These are phyloP conservation scores for Sordaria brevicollis DNA, from an alignment of 495 filamentous ascomycete genomes.

Conservation along the genomic window DNA sequence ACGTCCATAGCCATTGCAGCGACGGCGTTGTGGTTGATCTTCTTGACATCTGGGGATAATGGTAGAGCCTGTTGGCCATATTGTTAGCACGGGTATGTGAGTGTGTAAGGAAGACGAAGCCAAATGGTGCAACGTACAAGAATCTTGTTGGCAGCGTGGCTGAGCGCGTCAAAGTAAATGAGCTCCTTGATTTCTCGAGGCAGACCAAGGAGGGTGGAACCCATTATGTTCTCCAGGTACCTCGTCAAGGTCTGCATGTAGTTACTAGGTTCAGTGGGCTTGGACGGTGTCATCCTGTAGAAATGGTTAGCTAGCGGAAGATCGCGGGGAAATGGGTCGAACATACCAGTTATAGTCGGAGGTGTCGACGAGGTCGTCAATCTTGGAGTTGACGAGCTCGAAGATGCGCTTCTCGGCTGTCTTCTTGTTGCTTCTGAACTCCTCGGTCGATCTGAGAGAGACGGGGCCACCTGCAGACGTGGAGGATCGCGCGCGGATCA, in stretches of 20 bases:
- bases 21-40: conserved; percentile 81
- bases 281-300: conserved; percentile 49
- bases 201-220: conserved; percentile 78
- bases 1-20: conserved; percentile 73
- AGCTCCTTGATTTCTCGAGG: conserved; percentile 93
- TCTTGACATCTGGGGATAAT: conserved; percentile 64
- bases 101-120: neutral
- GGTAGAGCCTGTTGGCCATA: conserved; percentile 52
- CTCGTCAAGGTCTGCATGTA: conserved; percentile 91
- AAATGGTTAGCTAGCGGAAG: neutral
- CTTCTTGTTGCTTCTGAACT: conserved; percentile 85
- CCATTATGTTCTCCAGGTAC: conserved; percentile 96
- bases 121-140: conserved; percentile 39
- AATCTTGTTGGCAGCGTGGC: conserved; percentile 79
- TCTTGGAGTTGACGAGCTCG: conserved; percentile 96
- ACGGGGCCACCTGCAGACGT: conserved; percentile 65
- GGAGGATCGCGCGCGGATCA: conserved; percentile 72
- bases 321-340: neutral
- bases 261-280: conserved; percentile 62
- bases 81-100: conserved; percentile 3
- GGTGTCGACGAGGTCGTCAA: conserved; percentile 92
- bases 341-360: conserved; percentile 88
- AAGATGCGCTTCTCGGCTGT: conserved; percentile 96
- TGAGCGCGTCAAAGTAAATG: conserved; percentile 94
- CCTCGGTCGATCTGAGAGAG: conserved; percentile 66